These are phyloP conservation scores for Arthrobotrys sinensis DNA, from an alignment of 2,329 filamentous ascomycete species.

Conservation along the genomic window DNA sequence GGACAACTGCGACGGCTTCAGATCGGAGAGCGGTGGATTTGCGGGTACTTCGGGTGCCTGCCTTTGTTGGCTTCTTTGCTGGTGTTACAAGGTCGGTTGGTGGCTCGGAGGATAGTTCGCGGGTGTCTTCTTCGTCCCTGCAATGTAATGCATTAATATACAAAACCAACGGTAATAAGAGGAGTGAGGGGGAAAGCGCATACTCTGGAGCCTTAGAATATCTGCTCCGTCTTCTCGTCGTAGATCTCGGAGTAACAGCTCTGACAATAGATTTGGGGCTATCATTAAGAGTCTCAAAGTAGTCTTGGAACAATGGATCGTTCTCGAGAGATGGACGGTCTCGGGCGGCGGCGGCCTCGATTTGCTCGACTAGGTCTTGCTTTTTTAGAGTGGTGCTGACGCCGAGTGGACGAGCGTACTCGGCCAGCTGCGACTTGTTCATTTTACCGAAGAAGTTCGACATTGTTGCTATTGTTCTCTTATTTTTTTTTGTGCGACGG, in stretches of 20 bases:
- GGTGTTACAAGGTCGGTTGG: constrained; percentile 55
- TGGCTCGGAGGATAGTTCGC: constrained; percentile 50
- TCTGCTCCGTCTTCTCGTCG: constrained; percentile 30
- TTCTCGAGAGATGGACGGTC: constrained; percentile 35
- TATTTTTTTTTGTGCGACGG: constrained; percentile 16
- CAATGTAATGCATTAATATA: background rate
- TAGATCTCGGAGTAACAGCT: constrained; percentile 37
- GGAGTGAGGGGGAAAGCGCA: background rate
- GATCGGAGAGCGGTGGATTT: constrained; percentile 28
- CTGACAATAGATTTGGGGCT: constrained; percentile 4
- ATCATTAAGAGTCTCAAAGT: constrained; percentile 55
- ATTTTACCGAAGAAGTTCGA: constrained; percentile 58
- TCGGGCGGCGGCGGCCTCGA: constrained; percentile 20
- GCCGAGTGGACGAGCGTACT: constrained; percentile 51
- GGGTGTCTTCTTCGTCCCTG: constrained; percentile 46
- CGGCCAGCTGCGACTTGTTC: constrained; percentile 56
- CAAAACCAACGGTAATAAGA: background rate
- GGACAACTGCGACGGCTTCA: background rate
- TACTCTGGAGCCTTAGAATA: constrained; percentile 60
- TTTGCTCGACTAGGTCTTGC: constrained; percentile 50
- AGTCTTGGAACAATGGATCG: constrained; percentile 49
- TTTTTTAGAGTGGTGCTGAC: constrained; percentile 39
- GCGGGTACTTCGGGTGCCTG: constrained; percentile 36
- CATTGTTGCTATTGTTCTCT: constrained; percentile 45
- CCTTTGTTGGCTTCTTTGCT: constrained; percentile 35